phyloP scores from a whole-genome alignment of 169 alveolate genomes.

The Besnoitia besnoiti region DNA sequence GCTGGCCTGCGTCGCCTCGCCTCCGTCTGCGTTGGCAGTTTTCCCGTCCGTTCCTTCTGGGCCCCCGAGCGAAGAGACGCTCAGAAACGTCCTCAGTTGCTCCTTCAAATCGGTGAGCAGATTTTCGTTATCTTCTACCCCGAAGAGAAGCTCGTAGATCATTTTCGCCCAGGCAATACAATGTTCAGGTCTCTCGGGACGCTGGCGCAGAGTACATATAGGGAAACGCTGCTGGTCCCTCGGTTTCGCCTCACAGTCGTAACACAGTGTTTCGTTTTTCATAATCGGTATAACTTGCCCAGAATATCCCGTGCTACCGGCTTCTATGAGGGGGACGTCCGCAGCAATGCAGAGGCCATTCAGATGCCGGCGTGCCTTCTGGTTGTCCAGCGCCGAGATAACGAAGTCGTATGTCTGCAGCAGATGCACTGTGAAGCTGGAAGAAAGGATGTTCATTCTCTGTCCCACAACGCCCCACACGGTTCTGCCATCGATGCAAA shows the following conservation, averaged over 20 bases:
- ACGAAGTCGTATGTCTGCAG: conserved; percentile 82
- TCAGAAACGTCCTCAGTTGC: conserved; percentile 20
- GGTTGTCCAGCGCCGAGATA: conserved; percentile 92
- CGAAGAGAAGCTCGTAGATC: conserved; percentile 78
- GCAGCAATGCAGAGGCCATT: conserved; percentile 86
- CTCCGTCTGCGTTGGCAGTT: not conserved
- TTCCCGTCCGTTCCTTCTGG: not conserved
- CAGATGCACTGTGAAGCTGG: not conserved
- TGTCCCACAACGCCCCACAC: conserved; percentile 36
- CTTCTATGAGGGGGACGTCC: conserved; percentile 79
- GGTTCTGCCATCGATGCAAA: not conserved
- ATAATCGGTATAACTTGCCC: conserved; percentile 84
- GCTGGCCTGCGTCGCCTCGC: not conserved
- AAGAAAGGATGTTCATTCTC: not conserved
- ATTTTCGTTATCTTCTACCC: conserved; percentile 54
- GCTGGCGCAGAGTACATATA: conserved; percentile 91
- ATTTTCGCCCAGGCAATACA: conserved; percentile 93
- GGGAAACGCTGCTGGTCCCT: conserved; percentile 82
- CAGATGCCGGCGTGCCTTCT: conserved; percentile 91
- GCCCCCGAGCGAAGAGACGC: not conserved
- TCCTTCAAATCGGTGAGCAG: conserved; percentile 50
- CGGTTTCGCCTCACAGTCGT: conserved; percentile 84
- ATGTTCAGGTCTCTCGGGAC: conserved; percentile 91
- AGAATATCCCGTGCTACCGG: conserved; percentile 92
- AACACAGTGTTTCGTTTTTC: conserved; percentile 86